Conservation (phyloP, 2,329 filamentous ascomycete genomes). For the Pseudocercospora pini-densiflorae region DNA sequence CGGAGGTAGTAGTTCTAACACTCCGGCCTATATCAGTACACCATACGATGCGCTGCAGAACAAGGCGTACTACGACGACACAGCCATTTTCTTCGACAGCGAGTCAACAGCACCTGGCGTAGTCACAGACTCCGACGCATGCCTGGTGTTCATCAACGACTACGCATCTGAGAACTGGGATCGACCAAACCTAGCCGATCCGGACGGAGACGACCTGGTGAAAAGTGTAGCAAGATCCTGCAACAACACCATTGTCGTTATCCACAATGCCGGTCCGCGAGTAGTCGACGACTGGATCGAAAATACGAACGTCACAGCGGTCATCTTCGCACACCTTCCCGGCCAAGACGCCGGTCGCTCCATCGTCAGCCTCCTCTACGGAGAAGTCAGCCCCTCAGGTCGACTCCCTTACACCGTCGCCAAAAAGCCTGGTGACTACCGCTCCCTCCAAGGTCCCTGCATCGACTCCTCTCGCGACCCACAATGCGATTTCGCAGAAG, state of each 20-base stretch:
- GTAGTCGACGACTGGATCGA: constrained; percentile 66
- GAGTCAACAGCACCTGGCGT: constrained; percentile 54
- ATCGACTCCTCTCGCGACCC: constrained; percentile 30
- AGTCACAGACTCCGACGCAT: constrained; percentile 44
- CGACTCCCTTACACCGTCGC: constrained; percentile 67
- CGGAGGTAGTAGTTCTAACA: constrained; percentile 42
- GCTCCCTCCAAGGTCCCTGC: constrained; percentile 44
- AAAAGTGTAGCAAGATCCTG: constrained; percentile 62
- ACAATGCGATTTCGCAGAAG: constrained; percentile 42
- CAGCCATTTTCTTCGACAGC: constrained; percentile 65
- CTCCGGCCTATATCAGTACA: constrained; percentile 40
- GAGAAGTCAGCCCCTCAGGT: constrained; percentile 61
- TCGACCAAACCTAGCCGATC: constrained; percentile 42
- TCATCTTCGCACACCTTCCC: constrained; percentile 68
- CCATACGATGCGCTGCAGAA: constrained; percentile 43
- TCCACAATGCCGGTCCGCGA: constrained; percentile 67
- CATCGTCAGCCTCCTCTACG: constrained; percentile 62
- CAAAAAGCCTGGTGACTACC: constrained; percentile 61
- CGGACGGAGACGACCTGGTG: constrained; percentile 60
- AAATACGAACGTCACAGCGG: constrained; percentile 66
- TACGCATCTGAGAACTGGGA: constrained; percentile 46
- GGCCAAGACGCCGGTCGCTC: constrained; percentile 66
- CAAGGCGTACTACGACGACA: constrained; percentile 55
- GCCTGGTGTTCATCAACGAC: constrained; percentile 66
- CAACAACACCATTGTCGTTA: constrained; percentile 66